A percentile compares a stretch with the other conserved stretches of the same genome.
phyloP scores from a whole-genome alignment of 768 basidiomycete species.

The Tylopilus balloui region DNA sequence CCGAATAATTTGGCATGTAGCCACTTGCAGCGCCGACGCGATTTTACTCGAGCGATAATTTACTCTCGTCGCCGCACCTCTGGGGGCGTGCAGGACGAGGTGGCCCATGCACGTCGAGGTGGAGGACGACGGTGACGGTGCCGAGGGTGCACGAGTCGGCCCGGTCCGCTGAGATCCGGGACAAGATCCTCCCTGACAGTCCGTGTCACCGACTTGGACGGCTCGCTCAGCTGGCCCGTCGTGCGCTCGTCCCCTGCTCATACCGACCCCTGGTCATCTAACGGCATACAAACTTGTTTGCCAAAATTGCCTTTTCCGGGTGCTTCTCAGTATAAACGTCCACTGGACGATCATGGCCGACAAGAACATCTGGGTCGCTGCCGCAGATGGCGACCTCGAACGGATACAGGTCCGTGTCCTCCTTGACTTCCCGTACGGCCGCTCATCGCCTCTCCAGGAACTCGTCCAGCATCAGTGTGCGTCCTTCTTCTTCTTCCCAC shows the following conservation, averaged over 20 bases:
- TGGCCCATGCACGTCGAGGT: not conserved
- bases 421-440: not conserved
- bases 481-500: constrained; percentile 27
- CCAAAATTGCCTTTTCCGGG: constrained; percentile 26
- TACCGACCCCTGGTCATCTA: constrained; percentile 2
- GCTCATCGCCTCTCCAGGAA: constrained; percentile 36
- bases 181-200: constrained; percentile 18
- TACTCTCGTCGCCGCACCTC: too few relatives aligned
- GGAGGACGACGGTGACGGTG: constrained; percentile 18
- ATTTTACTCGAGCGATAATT: too few relatives aligned
- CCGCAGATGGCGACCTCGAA: constrained; percentile 82
- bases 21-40: not conserved
- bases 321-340: constrained; percentile 16
- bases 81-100: not conserved
- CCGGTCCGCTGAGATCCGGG: constrained; percentile 29
- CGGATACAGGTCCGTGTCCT: constrained; percentile 64
- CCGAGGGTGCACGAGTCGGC: constrained; percentile 16
- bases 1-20: constrained; percentile 22
- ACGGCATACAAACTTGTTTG: constrained; percentile 12
- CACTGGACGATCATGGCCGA: constrained; percentile 24
- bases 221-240: too few relatives aligned
- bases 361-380: constrained; percentile 89
- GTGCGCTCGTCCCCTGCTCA: too few relatives aligned
- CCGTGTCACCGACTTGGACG: too few relatives aligned
- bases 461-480: constrained; percentile 57